These are phyloP conservation scores for Multifurca ochricompacta DNA, from an alignment of 768 basidiomycete species.

Conservation along the genomic window DNA sequence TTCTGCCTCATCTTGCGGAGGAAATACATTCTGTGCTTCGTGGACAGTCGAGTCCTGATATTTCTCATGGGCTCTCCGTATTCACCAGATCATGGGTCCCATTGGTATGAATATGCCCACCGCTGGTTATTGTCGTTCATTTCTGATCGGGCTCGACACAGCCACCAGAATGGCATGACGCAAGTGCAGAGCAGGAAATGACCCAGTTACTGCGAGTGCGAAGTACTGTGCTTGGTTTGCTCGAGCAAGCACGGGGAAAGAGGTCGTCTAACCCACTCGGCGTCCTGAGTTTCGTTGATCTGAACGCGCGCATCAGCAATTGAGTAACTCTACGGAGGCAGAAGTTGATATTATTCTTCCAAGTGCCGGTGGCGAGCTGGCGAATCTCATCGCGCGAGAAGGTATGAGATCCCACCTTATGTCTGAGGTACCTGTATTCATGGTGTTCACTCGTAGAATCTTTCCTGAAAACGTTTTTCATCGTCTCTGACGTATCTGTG, in stretches of 20 bases:
- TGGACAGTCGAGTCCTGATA: constrained; percentile 11
- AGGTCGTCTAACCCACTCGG: constrained; percentile 41
- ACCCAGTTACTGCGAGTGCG: constrained; percentile 51
- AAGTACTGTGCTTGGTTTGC: constrained; percentile 47
- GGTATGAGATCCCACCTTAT: constrained; percentile 21
- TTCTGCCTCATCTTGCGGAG: constrained; percentile 86
- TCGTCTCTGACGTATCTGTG: constrained; percentile 64
- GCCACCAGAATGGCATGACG: constrained; percentile 57
- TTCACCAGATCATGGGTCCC: constrained; percentile 65
- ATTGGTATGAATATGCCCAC: constrained; percentile 41
- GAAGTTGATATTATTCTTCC: constrained; percentile 58
- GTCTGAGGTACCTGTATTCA: not conserved
- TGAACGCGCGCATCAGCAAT: constrained; percentile 31
- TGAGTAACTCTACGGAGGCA: constrained; percentile 73
- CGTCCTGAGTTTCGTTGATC: not conserved
- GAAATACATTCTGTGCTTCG: constrained; percentile 54
- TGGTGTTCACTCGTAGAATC: constrained; percentile 36
- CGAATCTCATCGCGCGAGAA: constrained; percentile 38
- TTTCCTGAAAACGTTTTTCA: constrained; percentile 67
- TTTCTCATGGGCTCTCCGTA: constrained; percentile 42
- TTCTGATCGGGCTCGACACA: constrained; percentile 23
- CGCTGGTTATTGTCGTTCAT: not conserved
- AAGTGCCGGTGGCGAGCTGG: constrained; percentile 23
- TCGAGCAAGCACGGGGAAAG: constrained; percentile 69
- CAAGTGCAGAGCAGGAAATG: constrained; percentile 55